Conservation (phyloP, 2,329 filamentous ascomycete genomes). For the Calonectria crousiana region DNA sequence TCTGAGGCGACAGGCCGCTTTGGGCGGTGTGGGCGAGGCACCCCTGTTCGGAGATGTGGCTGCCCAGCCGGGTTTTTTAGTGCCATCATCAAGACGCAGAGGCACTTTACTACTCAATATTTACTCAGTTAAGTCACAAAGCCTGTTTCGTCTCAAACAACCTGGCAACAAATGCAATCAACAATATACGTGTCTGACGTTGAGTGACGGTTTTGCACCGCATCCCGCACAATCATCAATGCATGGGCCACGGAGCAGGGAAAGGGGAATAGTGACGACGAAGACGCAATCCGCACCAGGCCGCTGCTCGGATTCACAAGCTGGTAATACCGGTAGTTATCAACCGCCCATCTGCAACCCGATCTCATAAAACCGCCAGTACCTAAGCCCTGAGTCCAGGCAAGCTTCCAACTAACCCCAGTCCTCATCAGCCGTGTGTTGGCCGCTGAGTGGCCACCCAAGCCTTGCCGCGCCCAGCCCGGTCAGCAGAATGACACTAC, state of each 20-base stretch:
- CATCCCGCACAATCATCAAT: neutral
- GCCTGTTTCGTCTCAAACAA: conserved; percentile 20
- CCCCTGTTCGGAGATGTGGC: conserved; percentile 24
- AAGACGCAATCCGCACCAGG: neutral
- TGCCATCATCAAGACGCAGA: neutral
- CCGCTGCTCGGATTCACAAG: neutral
- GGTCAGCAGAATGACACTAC: conserved; percentile 37
- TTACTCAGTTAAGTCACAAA: conserved; percentile 30
- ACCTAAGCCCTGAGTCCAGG: conserved; percentile 26
- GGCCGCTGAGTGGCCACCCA: conserved; percentile 35
- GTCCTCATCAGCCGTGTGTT: conserved; percentile 40
- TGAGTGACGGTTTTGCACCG: neutral
- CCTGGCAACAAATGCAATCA: neutral
- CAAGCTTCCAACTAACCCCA: conserved; percentile 26
- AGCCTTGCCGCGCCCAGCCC: conserved; percentile 17
- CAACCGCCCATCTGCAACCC: neutral
- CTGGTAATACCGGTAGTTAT: neutral
- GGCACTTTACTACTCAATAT: conserved; percentile 28
- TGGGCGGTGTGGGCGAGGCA: conserved; percentile 36
- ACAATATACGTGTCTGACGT: neutral
- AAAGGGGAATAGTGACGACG: too few relatives aligned
- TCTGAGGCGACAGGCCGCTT: conserved; percentile 33
- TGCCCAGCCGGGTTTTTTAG: conserved; percentile 27
- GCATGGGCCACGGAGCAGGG: neutral
- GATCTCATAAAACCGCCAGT: neutral